Percentiles rank a stretch among this genome's conserved stretches.
These are phyloP conservation scores for Phytophthora pseudosyringae DNA, from an alignment of 352 stramenopile genomes.

Conservation along the genomic window DNA sequence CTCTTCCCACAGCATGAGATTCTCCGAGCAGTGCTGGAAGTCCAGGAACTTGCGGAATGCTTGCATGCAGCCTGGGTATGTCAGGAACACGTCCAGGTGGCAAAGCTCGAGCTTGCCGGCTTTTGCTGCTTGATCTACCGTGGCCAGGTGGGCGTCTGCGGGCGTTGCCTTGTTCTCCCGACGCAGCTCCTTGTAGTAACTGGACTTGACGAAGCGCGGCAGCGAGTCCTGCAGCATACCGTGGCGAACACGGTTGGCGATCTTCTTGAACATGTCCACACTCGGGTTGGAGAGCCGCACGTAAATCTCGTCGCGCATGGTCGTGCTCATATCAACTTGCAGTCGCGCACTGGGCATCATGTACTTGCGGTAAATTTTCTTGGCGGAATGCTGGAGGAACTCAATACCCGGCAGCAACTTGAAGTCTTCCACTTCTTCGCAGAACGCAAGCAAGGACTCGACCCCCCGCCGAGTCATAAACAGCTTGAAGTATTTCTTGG, in stretches of 20 bases:
- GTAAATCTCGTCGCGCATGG: conserved; percentile 82
- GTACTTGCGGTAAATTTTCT: conserved; percentile 90
- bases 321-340: conserved; percentile 85
- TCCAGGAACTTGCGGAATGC: conserved; percentile 79
- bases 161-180: conserved; percentile 49
- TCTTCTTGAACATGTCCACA: conserved; percentile 89
- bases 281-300: conserved; percentile 66
- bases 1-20: conserved; percentile 87
- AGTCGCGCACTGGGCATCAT: conserved; percentile 76
- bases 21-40: conserved; percentile 80
- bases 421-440: conserved; percentile 80
- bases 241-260: conserved; percentile 62
- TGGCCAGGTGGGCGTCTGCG: conserved; percentile 56
- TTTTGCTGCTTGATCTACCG: conserved; percentile 70
- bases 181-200: conserved; percentile 71
- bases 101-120: conserved; percentile 74
- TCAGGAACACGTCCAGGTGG: conserved; percentile 78
- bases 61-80: conserved; percentile 68
- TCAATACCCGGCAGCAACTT: conserved; percentile 83
- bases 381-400: conserved; percentile 84
- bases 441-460: conserved; percentile 76
- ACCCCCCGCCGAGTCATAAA: conserved; percentile 75
- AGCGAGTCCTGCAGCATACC: conserved; percentile 84
- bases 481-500: conserved; percentile 78
- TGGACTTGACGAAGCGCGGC: conserved; percentile 78